phyloP scores from a whole-genome alignment of 1,284 basidiomycete species.

The Microbotryum intermedium region DNA sequence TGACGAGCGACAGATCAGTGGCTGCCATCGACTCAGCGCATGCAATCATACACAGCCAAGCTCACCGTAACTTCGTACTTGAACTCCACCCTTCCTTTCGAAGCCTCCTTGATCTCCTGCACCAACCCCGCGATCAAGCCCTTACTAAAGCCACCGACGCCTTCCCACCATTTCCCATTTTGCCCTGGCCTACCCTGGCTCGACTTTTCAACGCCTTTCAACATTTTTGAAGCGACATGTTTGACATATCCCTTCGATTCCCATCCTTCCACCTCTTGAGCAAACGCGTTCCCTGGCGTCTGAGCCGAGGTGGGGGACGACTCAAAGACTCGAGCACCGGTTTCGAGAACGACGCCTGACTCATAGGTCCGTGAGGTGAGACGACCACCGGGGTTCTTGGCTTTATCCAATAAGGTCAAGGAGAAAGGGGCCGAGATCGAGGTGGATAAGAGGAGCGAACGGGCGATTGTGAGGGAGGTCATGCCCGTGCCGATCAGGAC shows the following conservation, averaged over 20 bases:
- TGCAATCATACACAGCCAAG: too few species aligned
- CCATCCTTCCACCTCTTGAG: not conserved
- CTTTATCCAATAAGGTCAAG: slow-evolving; percentile 1
- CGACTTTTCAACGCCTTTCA: not conserved
- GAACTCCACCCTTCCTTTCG: not conserved
- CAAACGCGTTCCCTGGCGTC: not conserved
- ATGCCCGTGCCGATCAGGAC: not conserved
- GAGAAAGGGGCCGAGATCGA: not conserved
- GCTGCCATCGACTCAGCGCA: too few species aligned
- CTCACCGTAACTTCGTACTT: not conserved
- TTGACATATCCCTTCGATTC: not conserved
- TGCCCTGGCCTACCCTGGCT: too few species aligned
- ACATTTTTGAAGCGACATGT: not conserved
- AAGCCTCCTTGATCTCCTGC: not conserved
- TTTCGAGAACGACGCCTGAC: not conserved
- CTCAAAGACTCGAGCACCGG: not conserved
- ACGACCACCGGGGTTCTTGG: not conserved
- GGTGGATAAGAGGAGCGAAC: not conserved
- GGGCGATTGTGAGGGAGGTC: not conserved
- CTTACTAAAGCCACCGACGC: not conserved
- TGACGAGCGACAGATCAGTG: too few species aligned
- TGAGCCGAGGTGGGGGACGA: not conserved
- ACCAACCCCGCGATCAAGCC: not conserved
- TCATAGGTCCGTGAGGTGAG: not conserved
- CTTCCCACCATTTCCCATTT: not conserved